Base-by-base conservation (phyloP, 306 rosid genomes). In the Amphicarpaea edgeworthii region DNA sequence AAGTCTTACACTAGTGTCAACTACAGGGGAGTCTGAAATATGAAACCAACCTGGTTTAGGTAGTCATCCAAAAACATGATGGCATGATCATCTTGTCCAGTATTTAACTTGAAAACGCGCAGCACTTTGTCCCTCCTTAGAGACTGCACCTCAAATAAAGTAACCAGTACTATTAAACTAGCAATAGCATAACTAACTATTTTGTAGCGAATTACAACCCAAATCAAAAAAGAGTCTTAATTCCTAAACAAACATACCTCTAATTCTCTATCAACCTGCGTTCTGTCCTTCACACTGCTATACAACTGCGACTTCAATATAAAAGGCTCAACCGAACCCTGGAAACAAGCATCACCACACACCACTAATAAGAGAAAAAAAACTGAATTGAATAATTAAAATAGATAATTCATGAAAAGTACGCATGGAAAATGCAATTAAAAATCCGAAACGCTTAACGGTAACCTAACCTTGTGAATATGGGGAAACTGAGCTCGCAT, bases 31-130 rank as follows among this genome's bases (percentile, higher is more conserved):
- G 28, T 60, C 42, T 60, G 32, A 0, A 19, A 19, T 41, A 62
- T 11, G 49, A 62, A 83, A 67, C 86, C 60, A 66, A 92, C 97
- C 97, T 90, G 98, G 69, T 85, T 83, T 62, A 86, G 61, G 88
- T 92, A 92, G 76, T 95, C 96, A 75, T 95, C 93, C 76, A 83
- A 73, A 86, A 95, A 92, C 96, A 92, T 86, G 41, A 92, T 69
- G 42, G 97, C 96, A 75, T 95, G 92, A 81, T 95, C 97, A 79
- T 95, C 96, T 67, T 92, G 97, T 78, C 97, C 99, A 1, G 93
- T 92, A 85, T 88, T 95, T 60, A 92, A 84, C 70, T 92, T 95
- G 83, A 95, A 95, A 80, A 90, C 70, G 7, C 96, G 92, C 79
- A 95, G 68, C 46, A 87, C 87, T 85, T 92, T 92, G 76, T 90